Percentiles rank a stretch among this genome's conserved stretches.
Conservation (phyloP, 2,329 filamentous ascomycete species). For the Coniella vitis region DNA sequence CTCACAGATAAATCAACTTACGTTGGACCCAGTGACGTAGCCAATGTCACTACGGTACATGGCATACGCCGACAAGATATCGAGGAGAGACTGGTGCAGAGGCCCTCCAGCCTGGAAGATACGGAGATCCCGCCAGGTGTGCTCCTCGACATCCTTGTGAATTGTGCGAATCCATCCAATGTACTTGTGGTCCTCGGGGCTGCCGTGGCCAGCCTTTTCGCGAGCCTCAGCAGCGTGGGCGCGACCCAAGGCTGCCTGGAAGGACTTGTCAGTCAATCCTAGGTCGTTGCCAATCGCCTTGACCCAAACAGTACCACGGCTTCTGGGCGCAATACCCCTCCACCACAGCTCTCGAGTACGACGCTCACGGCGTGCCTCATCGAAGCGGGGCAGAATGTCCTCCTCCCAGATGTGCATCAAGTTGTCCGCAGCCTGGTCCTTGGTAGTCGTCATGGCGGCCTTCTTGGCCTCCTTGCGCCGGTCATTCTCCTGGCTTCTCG, state of each 20-base stretch:
- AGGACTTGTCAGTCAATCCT: slow-evolving; percentile 59
- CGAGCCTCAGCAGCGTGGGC: slow-evolving; percentile 56
- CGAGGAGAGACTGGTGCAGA: slow-evolving; percentile 59
- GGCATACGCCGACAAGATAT: slow-evolving; percentile 71
- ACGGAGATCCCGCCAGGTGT: slow-evolving; percentile 64
- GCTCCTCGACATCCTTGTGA: slow-evolving; percentile 53
- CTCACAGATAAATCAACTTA: slow-evolving; percentile 36
- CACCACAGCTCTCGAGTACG: slow-evolving; percentile 74
- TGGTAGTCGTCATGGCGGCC: slow-evolving; percentile 43
- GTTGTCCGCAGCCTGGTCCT: slow-evolving; percentile 48
- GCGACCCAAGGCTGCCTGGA: slow-evolving; percentile 61
- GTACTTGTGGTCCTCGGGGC: slow-evolving; percentile 47
- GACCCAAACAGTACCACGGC: slow-evolving; percentile 63
- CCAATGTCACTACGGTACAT: slow-evolving; percentile 80
- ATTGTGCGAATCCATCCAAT: slow-evolving; percentile 58
- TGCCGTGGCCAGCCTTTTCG: slow-evolving; percentile 43
- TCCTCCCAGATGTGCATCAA: slow-evolving; percentile 65
- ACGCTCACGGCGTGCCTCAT: slow-evolving; percentile 59
- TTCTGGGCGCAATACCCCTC: slow-evolving; percentile 67
- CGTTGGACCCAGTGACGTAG: slow-evolving; percentile 67
- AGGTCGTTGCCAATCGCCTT: slow-evolving; percentile 69
- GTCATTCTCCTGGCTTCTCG: slow-evolving; percentile 51
- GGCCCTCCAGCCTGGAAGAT: slow-evolving; percentile 64
- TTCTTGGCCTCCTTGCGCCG: slow-evolving; percentile 50
- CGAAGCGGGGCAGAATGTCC: slow-evolving; percentile 71